phyloP scores from a whole-genome alignment of 305 asterid genomes.

The Solanum hybrid region DNA sequence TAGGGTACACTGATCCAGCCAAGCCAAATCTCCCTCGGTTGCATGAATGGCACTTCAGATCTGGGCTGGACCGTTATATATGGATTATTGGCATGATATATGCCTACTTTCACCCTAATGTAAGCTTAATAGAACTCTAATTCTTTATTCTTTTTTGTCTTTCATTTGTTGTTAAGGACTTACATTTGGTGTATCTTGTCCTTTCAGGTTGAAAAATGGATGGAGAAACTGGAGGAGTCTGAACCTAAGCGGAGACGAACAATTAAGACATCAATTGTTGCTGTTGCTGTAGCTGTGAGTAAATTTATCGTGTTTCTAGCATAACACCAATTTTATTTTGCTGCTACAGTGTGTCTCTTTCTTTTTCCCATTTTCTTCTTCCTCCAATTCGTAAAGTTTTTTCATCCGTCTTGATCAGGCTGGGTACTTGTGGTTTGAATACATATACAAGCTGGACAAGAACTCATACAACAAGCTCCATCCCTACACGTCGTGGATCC shows the following conservation, averaged over 20 bases:
- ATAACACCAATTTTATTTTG: neutral
- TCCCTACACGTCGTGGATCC: slow-evolving; percentile 97
- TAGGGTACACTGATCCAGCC: slow-evolving; percentile 87
- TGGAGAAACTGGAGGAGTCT: slow-evolving; percentile 92
- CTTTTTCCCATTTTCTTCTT: neutral
- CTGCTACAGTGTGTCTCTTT: neutral
- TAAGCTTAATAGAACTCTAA: slow-evolving; percentile 14
- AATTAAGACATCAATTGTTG: slow-evolving; percentile 46
- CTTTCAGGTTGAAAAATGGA: slow-evolving; percentile 75
- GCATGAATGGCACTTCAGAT: slow-evolving; percentile 96
- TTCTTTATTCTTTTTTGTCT: slow-evolving; percentile 2
- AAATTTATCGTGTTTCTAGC: neutral
- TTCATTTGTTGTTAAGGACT: neutral
- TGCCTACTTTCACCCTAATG: slow-evolving; percentile 80
- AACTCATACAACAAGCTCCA: slow-evolving; percentile 74
- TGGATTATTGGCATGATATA: slow-evolving; percentile 98
- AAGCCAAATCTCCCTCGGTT: slow-evolving; percentile 87
- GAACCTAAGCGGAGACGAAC: slow-evolving; percentile 59
- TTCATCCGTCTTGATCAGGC: slow-evolving; percentile 8
- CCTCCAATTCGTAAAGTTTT: neutral
- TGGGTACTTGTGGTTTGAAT: slow-evolving; percentile 68
- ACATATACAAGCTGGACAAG: slow-evolving; percentile 82
- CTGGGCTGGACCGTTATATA: slow-evolving; percentile 97
- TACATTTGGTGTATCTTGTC: slow-evolving; percentile 10
- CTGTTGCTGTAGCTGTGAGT: slow-evolving; percentile 47